These are phyloP conservation scores for Aspergillus nanangensis DNA, from an alignment of 495 filamentous ascomycete species.

Conservation along the genomic window DNA sequence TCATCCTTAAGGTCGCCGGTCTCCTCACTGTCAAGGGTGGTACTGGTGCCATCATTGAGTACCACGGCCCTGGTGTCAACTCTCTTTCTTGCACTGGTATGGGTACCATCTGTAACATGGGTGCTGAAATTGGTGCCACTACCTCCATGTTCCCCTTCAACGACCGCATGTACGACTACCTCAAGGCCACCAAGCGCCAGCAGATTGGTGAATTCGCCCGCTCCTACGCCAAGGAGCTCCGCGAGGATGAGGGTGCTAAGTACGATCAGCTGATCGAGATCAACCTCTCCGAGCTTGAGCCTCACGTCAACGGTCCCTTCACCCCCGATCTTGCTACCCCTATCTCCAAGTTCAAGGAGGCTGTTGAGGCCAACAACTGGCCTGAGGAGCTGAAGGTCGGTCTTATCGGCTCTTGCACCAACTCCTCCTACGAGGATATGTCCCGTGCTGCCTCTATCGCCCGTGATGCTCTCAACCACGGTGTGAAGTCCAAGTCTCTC, in stretches of 20 bases:
- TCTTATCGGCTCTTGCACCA: slow-evolving; percentile 92
- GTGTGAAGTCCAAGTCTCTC: slow-evolving; percentile 86
- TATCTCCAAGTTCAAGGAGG: slow-evolving; percentile 94
- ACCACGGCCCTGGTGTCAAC: slow-evolving; percentile 82
- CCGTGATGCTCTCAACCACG: slow-evolving; percentile 88
- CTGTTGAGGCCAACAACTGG: slow-evolving; percentile 92
- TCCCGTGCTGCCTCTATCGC: slow-evolving; percentile 92
- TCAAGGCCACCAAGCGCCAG: slow-evolving; percentile 85
- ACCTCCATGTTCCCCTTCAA: slow-evolving; percentile 99
- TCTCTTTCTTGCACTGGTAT: slow-evolving; percentile 64
- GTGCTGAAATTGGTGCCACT: slow-evolving; percentile 92
- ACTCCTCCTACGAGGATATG: slow-evolving; percentile 99
- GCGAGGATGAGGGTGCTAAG: slow-evolving; percentile 87
- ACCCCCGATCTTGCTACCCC: slow-evolving; percentile 98
- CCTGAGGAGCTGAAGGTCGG: slow-evolving; percentile 97
- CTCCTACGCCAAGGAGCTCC: slow-evolving; percentile 78
- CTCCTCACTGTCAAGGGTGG: slow-evolving; percentile 98
- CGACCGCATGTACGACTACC: slow-evolving; percentile 95
- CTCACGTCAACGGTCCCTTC: slow-evolving; percentile 98
- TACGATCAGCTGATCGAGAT: slow-evolving; percentile 97
- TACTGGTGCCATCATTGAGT: slow-evolving; percentile 95
- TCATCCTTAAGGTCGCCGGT: slow-evolving; percentile 97
- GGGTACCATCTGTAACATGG: slow-evolving; percentile 75
- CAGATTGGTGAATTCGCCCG: slow-evolving; percentile 88
- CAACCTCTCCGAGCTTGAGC: slow-evolving; percentile 91